Percentiles rank a stretch among this genome's conserved stretches.
These are phyloP conservation scores for Solanum pinnatisectum DNA, from an alignment of 257 asterid genomes.

Conservation along the genomic window DNA sequence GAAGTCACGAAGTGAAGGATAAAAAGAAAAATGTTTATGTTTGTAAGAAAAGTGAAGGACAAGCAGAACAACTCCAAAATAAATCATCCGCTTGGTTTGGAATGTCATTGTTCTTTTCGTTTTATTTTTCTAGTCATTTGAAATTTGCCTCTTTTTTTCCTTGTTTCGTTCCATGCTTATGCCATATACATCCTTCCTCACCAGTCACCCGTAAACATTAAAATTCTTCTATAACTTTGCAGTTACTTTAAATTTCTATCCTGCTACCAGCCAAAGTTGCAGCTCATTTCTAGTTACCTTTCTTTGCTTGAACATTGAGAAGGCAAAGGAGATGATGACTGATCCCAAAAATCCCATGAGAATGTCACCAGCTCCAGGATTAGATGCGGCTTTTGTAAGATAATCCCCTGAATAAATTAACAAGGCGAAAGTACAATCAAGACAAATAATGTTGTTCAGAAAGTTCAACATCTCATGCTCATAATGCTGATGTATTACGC, in stretches of 20 bases:
- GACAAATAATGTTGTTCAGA: background rate
- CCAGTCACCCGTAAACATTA: background rate
- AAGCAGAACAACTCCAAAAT: background rate
- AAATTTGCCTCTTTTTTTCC: background rate
- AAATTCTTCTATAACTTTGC: background rate
- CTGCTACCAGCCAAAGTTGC: background rate
- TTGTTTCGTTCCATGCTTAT: background rate
- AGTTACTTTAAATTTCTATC: background rate
- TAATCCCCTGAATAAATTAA: conserved; percentile 47
- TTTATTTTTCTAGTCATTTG: background rate
- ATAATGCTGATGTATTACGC: background rate
- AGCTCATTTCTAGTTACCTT: conserved; percentile 32
- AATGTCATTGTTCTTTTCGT: background rate
- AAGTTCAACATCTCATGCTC: background rate
- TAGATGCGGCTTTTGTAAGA: conserved; percentile 72
- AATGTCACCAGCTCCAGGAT: conserved; percentile 97
- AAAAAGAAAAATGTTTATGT: background rate
- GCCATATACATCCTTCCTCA: background rate
- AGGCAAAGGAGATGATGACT: conserved; percentile 89
- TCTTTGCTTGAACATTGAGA: conserved; percentile 97
- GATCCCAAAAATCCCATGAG: conserved; percentile 96
- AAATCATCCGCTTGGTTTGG: background rate
- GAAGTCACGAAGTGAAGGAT: background rate
- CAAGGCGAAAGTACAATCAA: background rate
- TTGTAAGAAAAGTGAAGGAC: background rate